Conservation (phyloP, 306 rosid genomes). For the Hippophae gyantsensis region DNA sequence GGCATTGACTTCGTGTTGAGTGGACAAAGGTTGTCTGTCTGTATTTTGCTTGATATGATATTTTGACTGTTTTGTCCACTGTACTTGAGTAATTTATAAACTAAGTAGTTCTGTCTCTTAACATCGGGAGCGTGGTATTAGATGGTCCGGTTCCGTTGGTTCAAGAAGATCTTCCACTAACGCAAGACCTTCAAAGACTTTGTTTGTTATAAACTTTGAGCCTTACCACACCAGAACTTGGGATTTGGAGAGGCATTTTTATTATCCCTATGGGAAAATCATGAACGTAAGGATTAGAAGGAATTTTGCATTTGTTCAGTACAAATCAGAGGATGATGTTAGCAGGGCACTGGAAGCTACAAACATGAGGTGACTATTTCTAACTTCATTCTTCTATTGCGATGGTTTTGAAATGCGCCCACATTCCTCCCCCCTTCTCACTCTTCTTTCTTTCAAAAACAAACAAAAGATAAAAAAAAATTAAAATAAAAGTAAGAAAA, state of each 20-base stretch:
- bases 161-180: slow-evolving; percentile 65
- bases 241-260: slow-evolving; percentile 98
- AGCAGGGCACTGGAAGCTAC: slow-evolving; percentile 82
- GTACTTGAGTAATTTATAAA: background rate
- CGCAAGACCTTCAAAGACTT: slow-evolving; percentile 78
- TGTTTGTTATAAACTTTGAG: slow-evolving; percentile 93
- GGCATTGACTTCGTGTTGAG: slow-evolving; percentile 96
- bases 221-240: slow-evolving; percentile 79
- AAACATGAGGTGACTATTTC: slow-evolving; percentile 60
- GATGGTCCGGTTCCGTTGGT: slow-evolving; percentile 53
- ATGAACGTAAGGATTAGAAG: slow-evolving; percentile 82
- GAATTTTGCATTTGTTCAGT: slow-evolving; percentile 94
- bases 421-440: too few species aligned
- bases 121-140: slow-evolving; percentile 81
- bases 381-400: background rate
- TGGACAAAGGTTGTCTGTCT: slow-evolving; percentile 73
- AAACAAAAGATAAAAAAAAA: too few species aligned
- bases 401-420: too few species aligned
- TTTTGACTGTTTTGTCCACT: slow-evolving; percentile 8
- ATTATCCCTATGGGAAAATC: slow-evolving; percentile 91
- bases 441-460: too few species aligned
- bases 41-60: background rate
- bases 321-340: slow-evolving; percentile 91
- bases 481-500: too few species aligned
- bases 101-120: background rate